Conservation (phyloP, 805 yeast species). For the Hanseniaspora pseudoguilliermondii region DNA sequence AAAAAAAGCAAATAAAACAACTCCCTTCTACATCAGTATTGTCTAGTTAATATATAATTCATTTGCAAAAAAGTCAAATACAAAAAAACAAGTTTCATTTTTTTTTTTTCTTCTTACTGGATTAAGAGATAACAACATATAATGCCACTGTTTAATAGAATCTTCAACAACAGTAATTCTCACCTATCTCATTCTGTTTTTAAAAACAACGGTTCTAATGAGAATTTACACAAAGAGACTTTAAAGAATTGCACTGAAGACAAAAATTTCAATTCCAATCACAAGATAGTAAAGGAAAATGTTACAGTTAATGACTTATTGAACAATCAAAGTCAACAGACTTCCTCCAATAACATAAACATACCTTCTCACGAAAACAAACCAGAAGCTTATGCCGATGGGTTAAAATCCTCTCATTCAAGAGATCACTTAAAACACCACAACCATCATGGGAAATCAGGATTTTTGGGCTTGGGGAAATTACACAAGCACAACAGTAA, state of each 20-base stretch:
- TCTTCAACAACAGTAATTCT: not conserved
- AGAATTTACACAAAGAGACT: constrained; percentile 3
- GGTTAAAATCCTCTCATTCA: not conserved
- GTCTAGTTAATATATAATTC: too few species aligned
- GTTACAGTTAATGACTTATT: constrained; percentile 9
- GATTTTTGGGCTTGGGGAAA: constrained; percentile 12
- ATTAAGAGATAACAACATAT: not conserved
- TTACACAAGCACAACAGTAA: constrained; percentile 11
- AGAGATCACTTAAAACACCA: not conserved
- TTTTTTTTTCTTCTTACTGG: not conserved
- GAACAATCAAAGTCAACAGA: not conserved
- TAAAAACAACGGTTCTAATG: not conserved
- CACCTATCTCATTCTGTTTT: not conserved
- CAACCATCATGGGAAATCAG: not conserved
- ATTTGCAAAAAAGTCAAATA: too few species aligned
- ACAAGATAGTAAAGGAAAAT: constrained; percentile 4
- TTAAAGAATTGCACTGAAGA: not conserved
- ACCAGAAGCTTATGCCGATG: not conserved
- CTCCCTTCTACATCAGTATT: too few species aligned
- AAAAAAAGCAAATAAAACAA: too few species aligned
- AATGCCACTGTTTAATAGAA: constrained; percentile 8
- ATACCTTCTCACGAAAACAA: not conserved
- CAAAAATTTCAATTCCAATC: not conserved
- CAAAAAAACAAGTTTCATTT: too few species aligned
- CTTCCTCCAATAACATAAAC: not conserved